Evolutionary conservation across 148 eudicot genomes (phyloP), one percentile per base, ranked within the genome.

Genomic region (Rhododendron mucronatum): DNA sequence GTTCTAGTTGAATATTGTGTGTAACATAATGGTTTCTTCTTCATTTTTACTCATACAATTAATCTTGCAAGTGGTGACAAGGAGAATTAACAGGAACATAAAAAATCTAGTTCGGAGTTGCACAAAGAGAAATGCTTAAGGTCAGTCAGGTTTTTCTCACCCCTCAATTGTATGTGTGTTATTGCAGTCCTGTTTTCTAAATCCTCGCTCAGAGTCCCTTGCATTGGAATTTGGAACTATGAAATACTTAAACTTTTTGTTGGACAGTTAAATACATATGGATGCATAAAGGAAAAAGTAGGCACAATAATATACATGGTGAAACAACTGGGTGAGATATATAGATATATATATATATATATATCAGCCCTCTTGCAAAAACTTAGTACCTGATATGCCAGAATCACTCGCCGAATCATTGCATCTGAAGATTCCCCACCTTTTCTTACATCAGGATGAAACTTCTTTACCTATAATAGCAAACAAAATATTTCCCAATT

Each of bases 391-490:
- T 96, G 94, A 85, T 96, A 96, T 3, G 99, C 99, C 89, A 88
- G 90, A 90, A 96, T 96, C 53, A 96, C 94, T 12, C 92, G 93
- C 12, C 98, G 96, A 86, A 95, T 94, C 97, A 95, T 94, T 39
- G 73, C 26, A 88, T 96, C 97, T 35, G 98, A 95, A 77, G 50
- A 81, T 41, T 88, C 89, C 84, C 83, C 88, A 84, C 88, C 91
- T 85, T 85, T 91, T 84, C 89, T 94, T 61, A 94, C 94, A 92
- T 96, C 99, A 71, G 99, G 99, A 93, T 96, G 99, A 84, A 91
- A 96, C 90, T 93, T 91, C 92, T 96, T 96, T 44, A 96, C 99
- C 99, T 96, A 90, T 65, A 53, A 0, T 1, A 55, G 83, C 78
- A 28, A 65, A 53, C 77, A 78, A 83, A 33, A 85, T 61, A 48